Conservation (phyloP, 495 filamentous ascomycete genomes). For the Penicillium tannophilum region DNA sequence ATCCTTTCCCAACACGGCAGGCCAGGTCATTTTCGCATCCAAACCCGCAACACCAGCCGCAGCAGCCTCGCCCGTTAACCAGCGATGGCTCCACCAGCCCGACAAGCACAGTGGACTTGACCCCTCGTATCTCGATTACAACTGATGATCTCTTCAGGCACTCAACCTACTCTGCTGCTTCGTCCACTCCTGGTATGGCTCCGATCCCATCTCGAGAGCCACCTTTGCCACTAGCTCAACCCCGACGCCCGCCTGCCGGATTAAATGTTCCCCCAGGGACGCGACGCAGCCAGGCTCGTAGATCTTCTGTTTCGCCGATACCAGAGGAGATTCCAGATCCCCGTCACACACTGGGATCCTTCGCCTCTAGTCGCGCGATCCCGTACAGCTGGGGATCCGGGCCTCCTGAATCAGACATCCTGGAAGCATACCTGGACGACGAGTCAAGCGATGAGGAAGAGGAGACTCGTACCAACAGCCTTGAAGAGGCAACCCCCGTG, state of each 20-base stretch:
- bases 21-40: constrained; percentile 54
- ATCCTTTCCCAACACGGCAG: constrained; percentile 49
- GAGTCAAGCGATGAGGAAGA: constrained; percentile 34
- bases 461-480: constrained; percentile 33
- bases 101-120: constrained; percentile 26
- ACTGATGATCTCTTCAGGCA: constrained; percentile 39
- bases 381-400: constrained; percentile 69
- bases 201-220: constrained; percentile 21
- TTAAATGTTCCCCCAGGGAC: constrained; percentile 25
- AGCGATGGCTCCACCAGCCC: constrained; percentile 41
- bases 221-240: constrained; percentile 12
- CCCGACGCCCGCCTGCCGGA: constrained; percentile 9
- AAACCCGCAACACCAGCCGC: constrained; percentile 27
- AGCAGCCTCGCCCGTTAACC: constrained; percentile 25
- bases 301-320: constrained; percentile 83
- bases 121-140: constrained; percentile 30
- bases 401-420: constrained; percentile 49
- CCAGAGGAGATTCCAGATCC: constrained; percentile 73
- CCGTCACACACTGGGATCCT: constrained; percentile 57
- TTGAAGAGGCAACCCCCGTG: constrained; percentile 62
- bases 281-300: constrained; percentile 42
- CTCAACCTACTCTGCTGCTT: constrained; percentile 35
- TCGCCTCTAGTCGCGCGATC: constrained; percentile 80
- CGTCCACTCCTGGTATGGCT: constrained; percentile 51
- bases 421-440: constrained; percentile 41